Conservation (phyloP, 2,329 filamentous ascomycete genomes). For the Claviceps paspali region DNA sequence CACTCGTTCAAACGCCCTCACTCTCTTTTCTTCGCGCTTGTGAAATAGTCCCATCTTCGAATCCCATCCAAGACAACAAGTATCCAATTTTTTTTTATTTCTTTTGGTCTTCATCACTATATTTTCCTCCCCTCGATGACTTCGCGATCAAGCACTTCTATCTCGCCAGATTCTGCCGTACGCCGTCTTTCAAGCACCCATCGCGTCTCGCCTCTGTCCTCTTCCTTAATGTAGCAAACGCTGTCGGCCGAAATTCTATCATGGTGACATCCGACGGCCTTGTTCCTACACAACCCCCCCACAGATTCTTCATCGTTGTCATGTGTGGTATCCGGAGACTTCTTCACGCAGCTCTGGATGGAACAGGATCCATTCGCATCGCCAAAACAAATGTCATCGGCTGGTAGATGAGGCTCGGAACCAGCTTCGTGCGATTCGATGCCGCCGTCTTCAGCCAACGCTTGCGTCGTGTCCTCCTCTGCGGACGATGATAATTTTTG, state of each 20-base stretch:
- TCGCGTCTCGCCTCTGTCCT: constrained; percentile 39
- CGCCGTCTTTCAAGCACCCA: constrained; percentile 58
- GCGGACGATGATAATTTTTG: not conserved
- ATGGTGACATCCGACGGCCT: constrained; percentile 25
- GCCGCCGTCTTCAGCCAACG: not conserved
- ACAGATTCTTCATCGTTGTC: constrained; percentile 2
- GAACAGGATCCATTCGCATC: not conserved
- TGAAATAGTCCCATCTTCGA: too few relatives aligned
- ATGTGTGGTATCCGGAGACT: not conserved
- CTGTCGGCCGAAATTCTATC: constrained; percentile 48
- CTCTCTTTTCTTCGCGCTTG: too few relatives aligned
- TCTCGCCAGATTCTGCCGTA: constrained; percentile 48
- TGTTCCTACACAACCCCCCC: constrained; percentile 8
- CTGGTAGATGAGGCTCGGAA: too few relatives aligned
- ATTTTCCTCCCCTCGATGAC: constrained; percentile 43
- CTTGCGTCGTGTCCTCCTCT: not conserved
- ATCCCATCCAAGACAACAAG: too few relatives aligned
- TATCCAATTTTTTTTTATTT: too few relatives aligned
- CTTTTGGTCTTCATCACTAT: constrained; percentile 11
- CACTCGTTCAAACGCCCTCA: too few relatives aligned
- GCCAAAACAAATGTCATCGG: not conserved
- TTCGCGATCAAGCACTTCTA: constrained; percentile 50
- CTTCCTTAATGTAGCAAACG: constrained; percentile 54
- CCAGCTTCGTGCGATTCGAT: not conserved
- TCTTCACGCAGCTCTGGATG: not conserved